Evolutionary conservation across 495 filamentous ascomycete genomes (phyloP).

Genomic region (Lophium mytilinum): DNA sequence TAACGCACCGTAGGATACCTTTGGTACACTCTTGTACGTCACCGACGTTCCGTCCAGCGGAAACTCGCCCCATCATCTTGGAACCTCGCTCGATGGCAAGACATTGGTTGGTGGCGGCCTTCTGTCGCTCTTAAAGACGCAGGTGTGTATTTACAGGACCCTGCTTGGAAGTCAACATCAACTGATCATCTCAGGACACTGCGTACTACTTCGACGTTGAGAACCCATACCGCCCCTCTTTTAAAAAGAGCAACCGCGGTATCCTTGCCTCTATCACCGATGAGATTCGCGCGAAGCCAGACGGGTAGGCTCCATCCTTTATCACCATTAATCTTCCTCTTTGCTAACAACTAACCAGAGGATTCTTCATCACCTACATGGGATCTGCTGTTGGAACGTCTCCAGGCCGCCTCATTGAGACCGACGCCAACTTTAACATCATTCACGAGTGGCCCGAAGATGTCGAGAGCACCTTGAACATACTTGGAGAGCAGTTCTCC

Average conservation of each 20-base stretch:
- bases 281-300: slow-evolving; percentile 58
- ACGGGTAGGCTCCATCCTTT: slow-evolving; percentile 28
- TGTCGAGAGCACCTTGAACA: slow-evolving; percentile 42
- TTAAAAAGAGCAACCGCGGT: slow-evolving; percentile 51
- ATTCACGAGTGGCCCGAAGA: slow-evolving; percentile 54
- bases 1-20: slow-evolving; percentile 43
- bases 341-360: slow-evolving; percentile 8
- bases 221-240: slow-evolving; percentile 50
- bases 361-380: slow-evolving; percentile 58
- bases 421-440: slow-evolving; percentile 51
- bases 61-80: slow-evolving; percentile 55
- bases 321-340: too few species aligned
- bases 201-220: slow-evolving; percentile 55
- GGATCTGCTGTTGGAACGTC: slow-evolving; percentile 48
- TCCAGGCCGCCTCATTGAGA: slow-evolving; percentile 52
- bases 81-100: slow-evolving; percentile 51
- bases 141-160: background rate
- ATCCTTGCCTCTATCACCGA: slow-evolving; percentile 51
- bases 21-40: slow-evolving; percentile 50
- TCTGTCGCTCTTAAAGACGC: slow-evolving; percentile 49
- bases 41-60: slow-evolving; percentile 54
- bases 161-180: background rate
- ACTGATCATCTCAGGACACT: slow-evolving; percentile 39
- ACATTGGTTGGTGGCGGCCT: slow-evolving; percentile 50
- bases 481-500: slow-evolving; percentile 51